phyloP scores from a whole-genome alignment of 805 yeast species.

The Naumovozyma baii region DNA sequence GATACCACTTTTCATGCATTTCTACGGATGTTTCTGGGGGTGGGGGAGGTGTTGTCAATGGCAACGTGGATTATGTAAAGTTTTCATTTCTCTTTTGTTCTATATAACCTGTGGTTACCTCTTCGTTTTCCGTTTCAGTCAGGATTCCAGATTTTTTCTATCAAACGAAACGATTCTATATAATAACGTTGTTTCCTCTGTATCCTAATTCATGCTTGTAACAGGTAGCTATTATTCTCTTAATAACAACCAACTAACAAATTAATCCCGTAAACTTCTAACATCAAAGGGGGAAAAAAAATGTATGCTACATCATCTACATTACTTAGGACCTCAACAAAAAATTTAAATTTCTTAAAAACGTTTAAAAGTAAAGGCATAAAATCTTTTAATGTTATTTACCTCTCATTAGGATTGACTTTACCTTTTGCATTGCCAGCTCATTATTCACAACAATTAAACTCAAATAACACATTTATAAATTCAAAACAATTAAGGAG shows the following conservation, averaged over 20 bases:
- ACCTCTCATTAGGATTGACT: conserved; percentile 21
- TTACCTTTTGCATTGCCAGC: conserved; percentile 26
- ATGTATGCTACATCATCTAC: neutral
- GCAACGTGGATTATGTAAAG: neutral
- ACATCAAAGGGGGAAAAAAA: too few species aligned
- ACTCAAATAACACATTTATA: neutral
- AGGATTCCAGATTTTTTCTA: neutral
- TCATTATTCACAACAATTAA: conserved; percentile 13
- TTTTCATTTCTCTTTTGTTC: neutral
- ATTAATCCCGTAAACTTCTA: too few species aligned
- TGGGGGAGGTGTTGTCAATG: neutral
- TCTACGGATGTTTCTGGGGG: neutral
- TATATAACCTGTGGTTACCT: too few species aligned
- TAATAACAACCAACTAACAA: neutral
- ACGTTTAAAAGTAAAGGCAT: neutral
- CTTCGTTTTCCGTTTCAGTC: neutral
- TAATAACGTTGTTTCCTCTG: too few species aligned
- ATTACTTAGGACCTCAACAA: neutral
- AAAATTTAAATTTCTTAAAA: too few species aligned
- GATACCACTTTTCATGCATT: too few species aligned
- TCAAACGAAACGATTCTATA: too few species aligned
- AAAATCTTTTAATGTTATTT: conserved; percentile 1
- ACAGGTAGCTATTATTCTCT: neutral
- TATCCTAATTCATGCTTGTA: too few species aligned
- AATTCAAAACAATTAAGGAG: conserved; percentile 5